Evolutionary conservation across 768 basidiomycete genomes (phyloP), one percentile per base, ranked within the genome.

Genomic region (Auriscalpium orientale): DNA sequence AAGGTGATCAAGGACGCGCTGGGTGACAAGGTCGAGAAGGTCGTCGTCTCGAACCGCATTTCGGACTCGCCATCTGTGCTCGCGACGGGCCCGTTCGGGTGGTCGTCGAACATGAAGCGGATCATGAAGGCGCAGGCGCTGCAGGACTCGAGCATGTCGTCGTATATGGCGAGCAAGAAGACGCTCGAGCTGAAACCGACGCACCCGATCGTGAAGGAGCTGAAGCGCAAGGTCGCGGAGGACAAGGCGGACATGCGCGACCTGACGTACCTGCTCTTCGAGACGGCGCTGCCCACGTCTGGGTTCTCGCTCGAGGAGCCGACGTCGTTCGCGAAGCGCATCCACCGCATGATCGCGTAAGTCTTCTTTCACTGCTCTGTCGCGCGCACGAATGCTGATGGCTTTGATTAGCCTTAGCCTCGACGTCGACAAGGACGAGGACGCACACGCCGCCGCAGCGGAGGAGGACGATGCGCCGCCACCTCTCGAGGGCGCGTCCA

Each of bases 61-160:
- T 80, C 83, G 65, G 93, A 95, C 73, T 97, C 94, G 18, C 95
- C 94, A 58, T 98, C 88, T 71, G 95, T 95, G 46, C 86, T 95
- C 66, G 94, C 97, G 68, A 98, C 95, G 57, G 95, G 95, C 56
- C 95, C 98, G 72, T 99, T 98, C 74, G 95, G 95, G 55, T 99
- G 95, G 95, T 95, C 93, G 22, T 94, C 94, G 54, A 98, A 98
- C 81, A 98, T 98, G 95, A 89, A 95, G 73, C 87, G 95, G 73
- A 97, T 98, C 79, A 98, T 98, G 95, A 95, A 95, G 76, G 94
- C 95, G 11, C 95, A 98, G 75, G 95, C 94, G 34, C 84, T 95
- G 55, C 90, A 93, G 60, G 93, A 95, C 71, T 91, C 91, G 16
- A 92, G 89, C 58, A 95, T 95, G 95, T 97, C 94, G 28, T 95